Evolutionary conservation across 495 filamentous ascomycete genomes (phyloP), one percentile per base, ranked within the genome.

Genomic region (Penicillium nucicola): DNA sequence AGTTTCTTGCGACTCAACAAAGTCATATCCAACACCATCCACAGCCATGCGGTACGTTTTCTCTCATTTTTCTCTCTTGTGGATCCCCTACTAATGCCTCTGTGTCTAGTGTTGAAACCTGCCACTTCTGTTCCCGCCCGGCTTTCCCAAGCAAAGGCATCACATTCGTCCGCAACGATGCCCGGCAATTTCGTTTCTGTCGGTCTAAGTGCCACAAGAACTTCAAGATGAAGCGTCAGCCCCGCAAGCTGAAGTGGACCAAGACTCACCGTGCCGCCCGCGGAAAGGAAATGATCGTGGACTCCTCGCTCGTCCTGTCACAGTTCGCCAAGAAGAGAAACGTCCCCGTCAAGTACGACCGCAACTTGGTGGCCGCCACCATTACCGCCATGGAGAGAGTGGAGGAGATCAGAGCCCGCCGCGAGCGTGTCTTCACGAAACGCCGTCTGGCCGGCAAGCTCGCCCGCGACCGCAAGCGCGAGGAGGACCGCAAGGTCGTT

Each of bases 151-250:
- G 82, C 64, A 92, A 93, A 68, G 88, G 92, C 55, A 97, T 97
- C 61, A 90, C 86, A 53, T 89, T 90, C 64, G 83, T 89, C 50
- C 82, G 86, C 59, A 91, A 91, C 65, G 89, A 95, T 68, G 88
- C 87, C 56, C 77, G 78, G 61, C 72, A 76, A 52, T 74, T 71
- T 54, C 58, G 68, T 39, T 84, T 84, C 80, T 95, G 90, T 77
- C 79, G 90, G 36, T 84, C 78, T 52, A 97, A 96, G 79, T 96
- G 92, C 78, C 90, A 95, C 73, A 89, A 91, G 76, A 95, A 95
- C 77, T 96, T 97, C 83, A 96, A 96, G 76, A 96, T 95, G 90
- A 96, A 97, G 84, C 84, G 93, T 57, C 85, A 87, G 58, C 83
- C 84, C n/a, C 76, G 84, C 60, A 85, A 86, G 71, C 78, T 95